These are phyloP conservation scores for Plasmodium vinckei DNA, from an alignment of 169 alveolate genomes.

Conservation along the genomic window DNA sequence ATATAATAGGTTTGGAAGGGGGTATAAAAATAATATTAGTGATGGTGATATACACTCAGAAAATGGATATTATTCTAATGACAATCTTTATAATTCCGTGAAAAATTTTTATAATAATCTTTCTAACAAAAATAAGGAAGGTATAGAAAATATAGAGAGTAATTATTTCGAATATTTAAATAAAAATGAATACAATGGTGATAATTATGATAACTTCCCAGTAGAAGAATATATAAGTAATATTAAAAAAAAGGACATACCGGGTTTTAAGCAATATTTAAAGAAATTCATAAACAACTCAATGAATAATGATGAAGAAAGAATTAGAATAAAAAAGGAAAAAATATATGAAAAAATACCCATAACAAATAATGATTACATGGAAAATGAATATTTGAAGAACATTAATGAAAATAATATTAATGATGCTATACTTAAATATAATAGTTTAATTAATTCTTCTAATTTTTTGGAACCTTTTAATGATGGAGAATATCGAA, in stretches of 20 bases:
- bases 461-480: constrained; percentile 6
- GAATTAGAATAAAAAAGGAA: background rate
- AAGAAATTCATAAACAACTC: background rate
- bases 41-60: background rate
- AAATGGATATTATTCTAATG: constrained; percentile 9
- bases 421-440: background rate
- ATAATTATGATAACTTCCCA: constrained; percentile 4
- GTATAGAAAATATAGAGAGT: background rate
- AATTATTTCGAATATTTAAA: background rate
- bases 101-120: constrained; percentile 23
- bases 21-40: background rate
- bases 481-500: constrained; percentile 14
- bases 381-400: background rate
- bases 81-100: constrained; percentile 22
- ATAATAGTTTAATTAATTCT: background rate
- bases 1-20: background rate
- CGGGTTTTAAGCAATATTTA: background rate
- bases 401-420: background rate
- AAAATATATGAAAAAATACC: background rate
- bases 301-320: background rate
- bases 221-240: background rate
- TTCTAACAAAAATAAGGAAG: constrained; percentile 4
- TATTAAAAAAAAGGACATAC: background rate
- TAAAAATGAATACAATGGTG: constrained; percentile 10
- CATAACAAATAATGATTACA: background rate